Percentiles rank a stretch among this genome's conserved stretches.
These are phyloP conservation scores for Clathrus columnatus DNA, from an alignment of 768 basidiomycete genomes.

Conservation along the genomic window DNA sequence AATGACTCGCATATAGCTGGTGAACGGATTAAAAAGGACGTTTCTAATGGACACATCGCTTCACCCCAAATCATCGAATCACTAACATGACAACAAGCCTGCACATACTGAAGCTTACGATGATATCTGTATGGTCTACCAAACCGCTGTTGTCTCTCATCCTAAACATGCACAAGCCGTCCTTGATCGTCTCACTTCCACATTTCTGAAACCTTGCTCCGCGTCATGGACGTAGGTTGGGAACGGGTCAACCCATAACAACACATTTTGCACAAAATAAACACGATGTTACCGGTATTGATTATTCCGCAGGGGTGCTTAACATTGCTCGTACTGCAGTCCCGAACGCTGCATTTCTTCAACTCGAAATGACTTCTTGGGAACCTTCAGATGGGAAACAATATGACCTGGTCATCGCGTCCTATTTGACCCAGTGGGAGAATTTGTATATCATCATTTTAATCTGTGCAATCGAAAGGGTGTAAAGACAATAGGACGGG, in stretches of 20 bases:
- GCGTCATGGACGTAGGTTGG: background rate
- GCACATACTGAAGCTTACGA: background rate
- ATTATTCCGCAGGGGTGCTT: background rate
- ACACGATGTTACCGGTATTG: background rate
- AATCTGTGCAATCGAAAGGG: too few relatives aligned
- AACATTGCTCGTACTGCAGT: background rate
- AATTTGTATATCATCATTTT: too few relatives aligned
- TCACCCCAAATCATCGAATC: background rate
- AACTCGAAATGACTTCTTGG: background rate
- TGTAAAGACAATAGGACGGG: too few relatives aligned
- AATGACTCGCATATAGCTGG: too few relatives aligned
- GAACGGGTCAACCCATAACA: background rate
- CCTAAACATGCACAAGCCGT: background rate
- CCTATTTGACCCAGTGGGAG: too few relatives aligned
- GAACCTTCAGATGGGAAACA: background rate
- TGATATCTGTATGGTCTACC: background rate
- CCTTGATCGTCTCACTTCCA: background rate
- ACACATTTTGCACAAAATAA: background rate
- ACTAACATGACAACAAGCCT: background rate
- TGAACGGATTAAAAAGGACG: too few relatives aligned
- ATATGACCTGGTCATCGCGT: background rate
- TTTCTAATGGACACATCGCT: too few relatives aligned
- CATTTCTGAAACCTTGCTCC: background rate
- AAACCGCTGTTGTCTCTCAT: background rate
- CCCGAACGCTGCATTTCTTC: background rate